Percentiles rank a stretch among this genome's conserved stretches.
These are phyloP conservation scores for Diphasiastrum complanatum DNA, from an alignment of 83 land plant genomes.

Conservation along the genomic window DNA sequence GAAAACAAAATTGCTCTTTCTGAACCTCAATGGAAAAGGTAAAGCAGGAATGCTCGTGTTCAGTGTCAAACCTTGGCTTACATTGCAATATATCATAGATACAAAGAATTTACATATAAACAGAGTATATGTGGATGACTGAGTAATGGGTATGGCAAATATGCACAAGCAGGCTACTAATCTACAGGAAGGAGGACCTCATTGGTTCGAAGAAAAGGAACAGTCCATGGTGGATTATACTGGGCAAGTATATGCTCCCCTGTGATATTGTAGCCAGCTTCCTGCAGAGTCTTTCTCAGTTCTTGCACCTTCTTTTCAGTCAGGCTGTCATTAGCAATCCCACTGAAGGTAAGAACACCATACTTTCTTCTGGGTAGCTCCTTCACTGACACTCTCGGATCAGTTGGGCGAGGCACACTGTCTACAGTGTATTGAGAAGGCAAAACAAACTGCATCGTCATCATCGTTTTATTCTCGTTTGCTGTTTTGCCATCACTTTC, in stretches of 20 bases:
- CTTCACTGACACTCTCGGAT: conserved; percentile 63
- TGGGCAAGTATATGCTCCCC: conserved; percentile 69
- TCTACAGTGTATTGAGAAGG: conserved; percentile 65
- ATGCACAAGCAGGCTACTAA: too few species aligned
- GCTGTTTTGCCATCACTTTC: conserved; percentile 10
- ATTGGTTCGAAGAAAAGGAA: conserved; percentile 71
- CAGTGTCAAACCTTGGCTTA: too few species aligned
- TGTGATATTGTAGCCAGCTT: conserved; percentile 56
- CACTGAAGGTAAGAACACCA: conserved; percentile 70
- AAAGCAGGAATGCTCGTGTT: too few species aligned
- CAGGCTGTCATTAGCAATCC: conserved; percentile 50
- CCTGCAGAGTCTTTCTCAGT: conserved; percentile 48
- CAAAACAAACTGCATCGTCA: conserved; percentile 83
- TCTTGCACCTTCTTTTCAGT: conserved; percentile 50
- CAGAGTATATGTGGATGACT: too few species aligned
- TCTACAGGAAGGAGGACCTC: conserved; percentile 86
- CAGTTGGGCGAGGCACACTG: conserved; percentile 66
- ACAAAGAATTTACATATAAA: too few species aligned
- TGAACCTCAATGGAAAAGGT: too few species aligned
- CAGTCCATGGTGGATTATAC: conserved; percentile 92
- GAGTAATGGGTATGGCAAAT: too few species aligned
- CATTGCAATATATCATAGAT: too few species aligned
- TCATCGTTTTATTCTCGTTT: conserved; percentile 20
- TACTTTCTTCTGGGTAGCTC: conserved; percentile 61
- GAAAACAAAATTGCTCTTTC: too few species aligned